These are phyloP conservation scores for Hippophae tibetana DNA, from an alignment of 306 rosid species.

Conservation along the genomic window DNA sequence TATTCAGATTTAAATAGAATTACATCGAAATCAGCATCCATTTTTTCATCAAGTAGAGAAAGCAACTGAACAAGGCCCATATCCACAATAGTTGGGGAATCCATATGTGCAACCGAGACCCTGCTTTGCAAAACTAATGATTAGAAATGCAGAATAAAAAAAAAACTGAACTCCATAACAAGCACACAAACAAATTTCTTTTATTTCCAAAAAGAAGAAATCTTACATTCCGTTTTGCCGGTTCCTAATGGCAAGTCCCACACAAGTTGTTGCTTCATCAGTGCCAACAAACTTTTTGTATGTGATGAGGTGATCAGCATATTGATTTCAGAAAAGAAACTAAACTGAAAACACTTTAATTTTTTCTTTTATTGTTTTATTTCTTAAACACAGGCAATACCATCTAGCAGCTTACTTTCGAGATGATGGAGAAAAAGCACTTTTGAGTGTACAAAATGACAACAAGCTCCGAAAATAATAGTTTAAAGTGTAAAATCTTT, in stretches of 20 bases:
- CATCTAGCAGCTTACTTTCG: no score
- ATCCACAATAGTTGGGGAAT: slow-evolving; percentile 65
- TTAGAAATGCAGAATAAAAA: slow-evolving; percentile 5
- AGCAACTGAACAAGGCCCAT: slow-evolving; percentile 74
- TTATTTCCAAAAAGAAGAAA: not conserved
- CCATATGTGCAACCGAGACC: slow-evolving; percentile 77
- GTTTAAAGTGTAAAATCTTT: no score
- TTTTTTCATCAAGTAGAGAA: slow-evolving; percentile 25
- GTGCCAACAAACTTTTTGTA: slow-evolving; percentile 68
- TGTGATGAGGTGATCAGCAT: slow-evolving; percentile 1
- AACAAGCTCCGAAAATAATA: no score
- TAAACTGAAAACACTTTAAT: no score
- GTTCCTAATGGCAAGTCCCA: slow-evolving; percentile 66
- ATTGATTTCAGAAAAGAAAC: slow-evolving; percentile 3
- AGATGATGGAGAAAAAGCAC: no score
- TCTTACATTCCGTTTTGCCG: slow-evolving; percentile 66
- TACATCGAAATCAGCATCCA: slow-evolving; percentile 57
- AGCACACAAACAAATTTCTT: slow-evolving; percentile 2
- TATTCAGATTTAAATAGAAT: slow-evolving; percentile 6
- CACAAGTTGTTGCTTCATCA: slow-evolving; percentile 95
- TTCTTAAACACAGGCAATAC: no score
- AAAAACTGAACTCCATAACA: slow-evolving; percentile 1
- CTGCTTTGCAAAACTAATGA: slow-evolving; percentile 26
- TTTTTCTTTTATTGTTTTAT: no score
- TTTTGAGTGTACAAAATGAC: no score